Evolutionary conservation across 2,329 filamentous ascomycete species (phyloP).

Genomic region (Colletotrichum sublineola): DNA sequence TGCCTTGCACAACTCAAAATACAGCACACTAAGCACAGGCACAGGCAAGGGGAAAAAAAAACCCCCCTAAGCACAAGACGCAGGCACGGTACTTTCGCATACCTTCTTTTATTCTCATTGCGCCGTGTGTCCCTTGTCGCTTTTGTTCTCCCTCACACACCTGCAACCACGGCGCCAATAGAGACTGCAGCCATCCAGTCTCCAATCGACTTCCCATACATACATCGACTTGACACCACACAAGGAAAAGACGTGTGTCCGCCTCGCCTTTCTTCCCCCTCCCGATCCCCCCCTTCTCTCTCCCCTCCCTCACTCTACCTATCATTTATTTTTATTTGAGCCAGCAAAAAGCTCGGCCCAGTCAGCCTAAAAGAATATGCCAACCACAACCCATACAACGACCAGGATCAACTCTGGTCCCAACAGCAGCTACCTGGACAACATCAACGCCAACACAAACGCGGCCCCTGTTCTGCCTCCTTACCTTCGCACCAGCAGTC

Average conservation of each 20-base stretch:
- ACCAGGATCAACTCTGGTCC: constrained; percentile 20
- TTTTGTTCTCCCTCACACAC: not conserved
- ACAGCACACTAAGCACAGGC: not conserved
- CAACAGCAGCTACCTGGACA: constrained; percentile 23
- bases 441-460: constrained; percentile 16
- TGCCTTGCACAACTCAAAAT: not conserved
- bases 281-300: not conserved
- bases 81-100: constrained; percentile 20
- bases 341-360: constrained; percentile 8
- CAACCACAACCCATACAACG: constrained; percentile 30
- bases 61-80: constrained; percentile 3
- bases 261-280: constrained; percentile 16
- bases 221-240: constrained; percentile 13
- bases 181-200: constrained; percentile 29
- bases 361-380: constrained; percentile 17
- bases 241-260: constrained; percentile 6
- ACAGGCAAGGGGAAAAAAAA: not conserved
- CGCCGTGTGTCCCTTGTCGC: not conserved
- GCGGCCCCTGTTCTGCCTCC: constrained; percentile 28
- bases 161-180: constrained; percentile 31
- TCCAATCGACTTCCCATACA: constrained; percentile 18
- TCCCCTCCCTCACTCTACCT: not conserved
- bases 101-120: constrained; percentile 3
- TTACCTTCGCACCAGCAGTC: constrained; percentile 29
- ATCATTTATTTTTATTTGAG: not conserved